These are phyloP conservation scores for Coprinellus aureogranulatus DNA, from an alignment of 768 basidiomycete species.

Conservation along the genomic window DNA sequence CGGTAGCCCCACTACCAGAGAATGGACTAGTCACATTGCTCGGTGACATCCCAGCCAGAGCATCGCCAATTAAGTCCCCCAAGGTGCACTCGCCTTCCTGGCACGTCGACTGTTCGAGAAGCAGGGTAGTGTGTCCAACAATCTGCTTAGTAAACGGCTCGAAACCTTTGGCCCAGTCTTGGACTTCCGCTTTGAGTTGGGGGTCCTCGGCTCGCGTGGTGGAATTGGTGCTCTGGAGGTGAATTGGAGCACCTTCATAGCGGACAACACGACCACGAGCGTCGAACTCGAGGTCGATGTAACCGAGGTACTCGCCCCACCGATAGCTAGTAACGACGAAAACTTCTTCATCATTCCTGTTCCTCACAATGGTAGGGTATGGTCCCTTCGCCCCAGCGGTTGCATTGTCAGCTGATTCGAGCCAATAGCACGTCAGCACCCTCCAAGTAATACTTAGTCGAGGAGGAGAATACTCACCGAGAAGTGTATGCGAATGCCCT, in stretches of 20 bases:
- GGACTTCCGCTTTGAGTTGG: constrained; percentile 35
- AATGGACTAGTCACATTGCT: constrained; percentile 9
- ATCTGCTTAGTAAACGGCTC: constrained; percentile 30
- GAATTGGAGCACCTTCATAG: constrained; percentile 43
- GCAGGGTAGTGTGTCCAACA: constrained; percentile 33
- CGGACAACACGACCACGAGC: constrained; percentile 34
- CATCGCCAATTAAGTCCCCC: constrained; percentile 42
- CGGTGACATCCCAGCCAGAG: constrained; percentile 35
- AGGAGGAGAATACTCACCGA: too few relatives aligned
- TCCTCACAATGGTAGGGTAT: constrained; percentile 44
- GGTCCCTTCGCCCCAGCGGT: constrained; percentile 37
- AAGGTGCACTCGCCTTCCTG: constrained; percentile 41
- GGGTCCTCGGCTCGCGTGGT: constrained; percentile 30
- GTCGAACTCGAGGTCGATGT: constrained; percentile 43
- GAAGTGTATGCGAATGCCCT: constrained; percentile 47
- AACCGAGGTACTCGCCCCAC: constrained; percentile 47
- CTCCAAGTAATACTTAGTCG: neutral
- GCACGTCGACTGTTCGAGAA: constrained; percentile 39
- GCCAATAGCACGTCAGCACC: too few relatives aligned
- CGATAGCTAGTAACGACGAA: constrained; percentile 44
- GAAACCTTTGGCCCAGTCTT: constrained; percentile 40
- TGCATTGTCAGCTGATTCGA: constrained; percentile 5
- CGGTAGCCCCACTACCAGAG: too few relatives aligned
- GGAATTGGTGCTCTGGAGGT: constrained; percentile 30
- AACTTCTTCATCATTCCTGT: constrained; percentile 44